phyloP scores from a whole-genome alignment of 2,329 filamentous ascomycete genomes.

The Exophiala lecanii-corni region DNA sequence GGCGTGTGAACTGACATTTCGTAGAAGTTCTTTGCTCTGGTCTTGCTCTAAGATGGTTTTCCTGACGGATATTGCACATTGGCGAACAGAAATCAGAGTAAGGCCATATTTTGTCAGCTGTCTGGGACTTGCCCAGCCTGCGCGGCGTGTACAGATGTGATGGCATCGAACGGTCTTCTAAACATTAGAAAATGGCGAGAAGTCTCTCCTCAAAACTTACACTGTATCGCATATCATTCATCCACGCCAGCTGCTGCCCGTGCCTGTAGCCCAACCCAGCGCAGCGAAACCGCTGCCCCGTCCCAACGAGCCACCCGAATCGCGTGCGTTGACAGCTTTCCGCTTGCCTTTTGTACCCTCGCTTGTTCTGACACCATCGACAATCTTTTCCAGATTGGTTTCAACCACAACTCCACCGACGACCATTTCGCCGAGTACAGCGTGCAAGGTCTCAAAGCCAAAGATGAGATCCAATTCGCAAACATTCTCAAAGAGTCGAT shows the following conservation, averaged over 20 bases:
- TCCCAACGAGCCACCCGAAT: slow-evolving; percentile 24
- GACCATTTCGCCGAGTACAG: slow-evolving; percentile 38
- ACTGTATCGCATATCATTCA: too few species aligned
- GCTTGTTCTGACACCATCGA: slow-evolving; percentile 70
- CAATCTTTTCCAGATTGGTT: slow-evolving; percentile 59
- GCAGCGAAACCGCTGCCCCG: slow-evolving; percentile 25
- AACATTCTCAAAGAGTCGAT: slow-evolving; percentile 95
- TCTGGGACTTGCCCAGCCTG: too few species aligned
- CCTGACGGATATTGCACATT: too few species aligned
- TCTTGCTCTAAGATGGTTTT: too few species aligned
- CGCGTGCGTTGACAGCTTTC: slow-evolving; percentile 41
- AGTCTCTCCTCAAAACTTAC: too few species aligned
- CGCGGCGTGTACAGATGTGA: too few species aligned
- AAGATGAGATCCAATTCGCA: slow-evolving; percentile 98
- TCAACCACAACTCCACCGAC: slow-evolving; percentile 36
- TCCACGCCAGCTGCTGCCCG: slow-evolving; percentile 26
- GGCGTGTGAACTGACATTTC: too few species aligned
- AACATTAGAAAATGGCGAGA: too few species aligned
- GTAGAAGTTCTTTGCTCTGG: too few species aligned
- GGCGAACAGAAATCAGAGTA: too few species aligned
- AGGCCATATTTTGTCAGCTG: too few species aligned
- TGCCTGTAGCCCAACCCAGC: slow-evolving; percentile 24
- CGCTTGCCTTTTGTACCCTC: slow-evolving; percentile 41
- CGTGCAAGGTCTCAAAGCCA: slow-evolving; percentile 96
- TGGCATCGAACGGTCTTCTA: too few species aligned